Percentiles rank a stretch among this genome's conserved stretches.
Evolutionary conservation across 768 basidiomycete genomes (phyloP).

Genomic region (Coprinopsis strossmayeri): DNA sequence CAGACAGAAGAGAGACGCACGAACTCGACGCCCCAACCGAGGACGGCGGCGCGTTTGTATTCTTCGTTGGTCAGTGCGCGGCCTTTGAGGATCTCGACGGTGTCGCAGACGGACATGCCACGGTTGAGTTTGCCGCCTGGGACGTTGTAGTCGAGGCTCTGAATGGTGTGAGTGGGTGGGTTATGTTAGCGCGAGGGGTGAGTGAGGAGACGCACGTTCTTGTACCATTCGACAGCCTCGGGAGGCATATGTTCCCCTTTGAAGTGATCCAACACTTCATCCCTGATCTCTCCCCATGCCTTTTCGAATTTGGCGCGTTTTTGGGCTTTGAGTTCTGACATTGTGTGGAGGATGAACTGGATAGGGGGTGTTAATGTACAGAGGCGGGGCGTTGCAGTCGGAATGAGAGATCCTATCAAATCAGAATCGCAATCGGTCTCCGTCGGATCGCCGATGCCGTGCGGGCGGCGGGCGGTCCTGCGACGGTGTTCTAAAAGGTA

Average conservation of each 20-base stretch:
- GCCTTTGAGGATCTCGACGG: conserved; percentile 81
- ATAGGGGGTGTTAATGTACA: no score
- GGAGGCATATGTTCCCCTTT: conserved; percentile 69
- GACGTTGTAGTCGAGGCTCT: conserved; percentile 93
- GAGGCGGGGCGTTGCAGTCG: no score
- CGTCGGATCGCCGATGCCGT: no score
- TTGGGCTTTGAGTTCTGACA: no score
- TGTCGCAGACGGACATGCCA: conserved; percentile 93
- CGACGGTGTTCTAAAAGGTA: no score
- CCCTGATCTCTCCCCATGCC: conserved; percentile 65
- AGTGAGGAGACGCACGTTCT: conserved; percentile 47
- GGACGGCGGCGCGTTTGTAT: conserved; percentile 80
- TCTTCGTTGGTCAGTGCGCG: conserved; percentile 68
- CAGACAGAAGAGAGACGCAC: conserved; percentile 39
- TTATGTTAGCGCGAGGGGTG: conserved; percentile 10
- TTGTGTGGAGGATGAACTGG: no score
- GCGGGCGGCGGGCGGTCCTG: no score
- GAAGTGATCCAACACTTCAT: conserved; percentile 71
- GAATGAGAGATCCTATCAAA: no score
- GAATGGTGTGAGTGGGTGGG: neutral
- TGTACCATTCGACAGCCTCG: conserved; percentile 83
- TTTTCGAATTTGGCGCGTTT: conserved; percentile 60
- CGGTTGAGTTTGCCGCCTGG: conserved; percentile 96
- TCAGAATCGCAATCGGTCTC: no score
- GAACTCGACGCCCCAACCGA: conserved; percentile 95